Conservation (phyloP, 1,284 basidiomycete genomes). For the Dichomitus squalens region DNA sequence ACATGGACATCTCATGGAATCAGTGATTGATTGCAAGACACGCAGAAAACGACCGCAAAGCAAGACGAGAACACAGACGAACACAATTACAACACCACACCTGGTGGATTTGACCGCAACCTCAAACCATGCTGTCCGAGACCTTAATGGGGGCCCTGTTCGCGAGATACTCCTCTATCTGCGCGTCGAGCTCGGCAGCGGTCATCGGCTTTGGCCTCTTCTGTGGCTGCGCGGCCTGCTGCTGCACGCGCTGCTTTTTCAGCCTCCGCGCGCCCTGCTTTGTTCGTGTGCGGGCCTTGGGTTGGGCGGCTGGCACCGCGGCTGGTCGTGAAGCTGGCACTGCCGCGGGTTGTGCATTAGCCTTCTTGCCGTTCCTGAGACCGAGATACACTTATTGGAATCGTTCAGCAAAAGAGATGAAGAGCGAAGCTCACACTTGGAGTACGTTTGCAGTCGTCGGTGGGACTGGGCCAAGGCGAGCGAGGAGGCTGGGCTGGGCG, state of each 20-base stretch:
- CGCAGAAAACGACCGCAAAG: background rate
- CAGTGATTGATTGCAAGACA: background rate
- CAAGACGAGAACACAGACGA: background rate
- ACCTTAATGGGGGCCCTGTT: background rate
- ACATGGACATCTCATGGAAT: background rate
- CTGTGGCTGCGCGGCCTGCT: background rate
- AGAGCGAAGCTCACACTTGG: background rate
- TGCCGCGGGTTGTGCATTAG: background rate
- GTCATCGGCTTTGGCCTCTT: slow-evolving; percentile 30
- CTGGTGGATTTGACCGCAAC: background rate
- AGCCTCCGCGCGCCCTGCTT: slow-evolving; percentile 71
- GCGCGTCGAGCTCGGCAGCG: slow-evolving; percentile 59
- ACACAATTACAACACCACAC: background rate
- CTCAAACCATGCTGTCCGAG: background rate
- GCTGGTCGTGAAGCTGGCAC: background rate
- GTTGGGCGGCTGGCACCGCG: slow-evolving; percentile 12
- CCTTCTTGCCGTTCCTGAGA: slow-evolving; percentile 1
- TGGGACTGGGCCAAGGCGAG: slow-evolving; percentile 31
- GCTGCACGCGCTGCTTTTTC: slow-evolving; percentile 46
- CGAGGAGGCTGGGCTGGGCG: slow-evolving; percentile 39
- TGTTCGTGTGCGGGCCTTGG: slow-evolving; percentile 38
- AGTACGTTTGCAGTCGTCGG: background rate
- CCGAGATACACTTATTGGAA: background rate
- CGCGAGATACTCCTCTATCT: slow-evolving; percentile 74
- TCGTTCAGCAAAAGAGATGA: background rate